Percentiles rank a stretch among this genome's conserved stretches.
phyloP scores from a whole-genome alignment of 2,329 filamentous ascomycete species.

The Fragosphaeria purpurea region DNA sequence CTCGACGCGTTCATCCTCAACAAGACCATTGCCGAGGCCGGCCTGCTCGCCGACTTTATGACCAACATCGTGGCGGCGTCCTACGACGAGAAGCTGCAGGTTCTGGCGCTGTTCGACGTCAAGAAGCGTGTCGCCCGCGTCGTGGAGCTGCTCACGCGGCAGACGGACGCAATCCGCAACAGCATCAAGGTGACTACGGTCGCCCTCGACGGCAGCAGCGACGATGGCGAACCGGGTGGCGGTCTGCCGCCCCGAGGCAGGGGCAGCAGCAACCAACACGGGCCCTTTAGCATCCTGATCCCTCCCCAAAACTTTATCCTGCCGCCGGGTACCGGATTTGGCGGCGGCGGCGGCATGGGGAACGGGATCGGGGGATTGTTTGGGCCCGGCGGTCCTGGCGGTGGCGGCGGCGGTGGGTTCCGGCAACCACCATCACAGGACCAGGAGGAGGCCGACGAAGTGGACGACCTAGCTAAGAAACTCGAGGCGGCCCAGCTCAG shows the following conservation, averaged over 20 bases:
- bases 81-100: conserved; percentile 82
- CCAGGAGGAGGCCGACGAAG: conserved; percentile 70
- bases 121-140: conserved; percentile 71
- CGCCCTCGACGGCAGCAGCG: conserved; percentile 49
- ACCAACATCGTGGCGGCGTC: conserved; percentile 79
- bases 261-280: neutral
- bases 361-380: neutral
- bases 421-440: conserved; percentile 3
- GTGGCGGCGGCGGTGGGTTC: conserved; percentile 11
- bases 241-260: too few relatives aligned
- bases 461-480: conserved; percentile 84
- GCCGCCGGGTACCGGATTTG: neutral
- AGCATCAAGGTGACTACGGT: conserved; percentile 78
- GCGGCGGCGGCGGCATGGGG: conserved; percentile 24
- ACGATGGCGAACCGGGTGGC: conserved; percentile 20
- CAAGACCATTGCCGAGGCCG: conserved; percentile 74
- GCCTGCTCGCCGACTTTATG: conserved; percentile 90
- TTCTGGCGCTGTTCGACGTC: conserved; percentile 72
- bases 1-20: conserved; percentile 80
- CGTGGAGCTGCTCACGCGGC: conserved; percentile 71
- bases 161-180: conserved; percentile 75
- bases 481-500: conserved; percentile 72
- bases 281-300: conserved; percentile 8
- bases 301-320: conserved; percentile 13
- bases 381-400: conserved; percentile 23